Evolutionary conservation across 306 rosid species (phyloP).

Genomic region (Geum urbanum): DNA sequence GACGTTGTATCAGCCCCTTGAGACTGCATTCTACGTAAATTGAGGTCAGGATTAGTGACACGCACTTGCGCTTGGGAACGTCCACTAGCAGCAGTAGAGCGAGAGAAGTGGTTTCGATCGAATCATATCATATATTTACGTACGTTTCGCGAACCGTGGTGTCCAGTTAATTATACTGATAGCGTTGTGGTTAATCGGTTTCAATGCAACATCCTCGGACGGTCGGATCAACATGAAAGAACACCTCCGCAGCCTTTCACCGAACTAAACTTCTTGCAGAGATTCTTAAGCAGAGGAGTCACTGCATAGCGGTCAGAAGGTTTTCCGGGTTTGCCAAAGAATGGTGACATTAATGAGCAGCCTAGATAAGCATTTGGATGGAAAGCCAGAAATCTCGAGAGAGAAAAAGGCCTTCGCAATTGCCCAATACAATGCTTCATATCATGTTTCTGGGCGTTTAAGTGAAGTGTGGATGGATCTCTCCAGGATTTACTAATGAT

Average conservation of each 20-base stretch:
- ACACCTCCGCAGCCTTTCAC: slow-evolving; percentile 50
- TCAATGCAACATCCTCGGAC: too few relatives aligned
- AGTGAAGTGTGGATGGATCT: slow-evolving; percentile 71
- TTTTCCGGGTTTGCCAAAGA: slow-evolving; percentile 66
- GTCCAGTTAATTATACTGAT: too few relatives aligned
- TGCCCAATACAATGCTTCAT: slow-evolving; percentile 67
- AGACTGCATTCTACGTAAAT: too few relatives aligned
- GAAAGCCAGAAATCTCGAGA: slow-evolving; percentile 20
- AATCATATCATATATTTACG: too few relatives aligned
- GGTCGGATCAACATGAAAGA: too few relatives aligned
- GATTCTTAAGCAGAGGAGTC: slow-evolving; percentile 47
- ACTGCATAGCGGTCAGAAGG: slow-evolving; percentile 57
- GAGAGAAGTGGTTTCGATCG: too few relatives aligned
- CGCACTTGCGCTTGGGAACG: too few relatives aligned
- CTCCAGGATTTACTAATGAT: slow-evolving; percentile 31
- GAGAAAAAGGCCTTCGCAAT: slow-evolving; percentile 36
- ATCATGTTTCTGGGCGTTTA: slow-evolving; percentile 32
- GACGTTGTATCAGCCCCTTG: too few relatives aligned
- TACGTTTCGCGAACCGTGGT: too few relatives aligned
- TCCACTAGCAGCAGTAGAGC: too few relatives aligned
- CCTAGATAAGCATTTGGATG: slow-evolving; percentile 32
- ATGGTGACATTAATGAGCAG: slow-evolving; percentile 41
- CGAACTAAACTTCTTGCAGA: slow-evolving; percentile 46
- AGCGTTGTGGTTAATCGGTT: too few relatives aligned
- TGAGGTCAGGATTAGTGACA: too few relatives aligned